phyloP scores from a whole-genome alignment of 257 asterid genomes.

The Paraleonurus japonicus region DNA sequence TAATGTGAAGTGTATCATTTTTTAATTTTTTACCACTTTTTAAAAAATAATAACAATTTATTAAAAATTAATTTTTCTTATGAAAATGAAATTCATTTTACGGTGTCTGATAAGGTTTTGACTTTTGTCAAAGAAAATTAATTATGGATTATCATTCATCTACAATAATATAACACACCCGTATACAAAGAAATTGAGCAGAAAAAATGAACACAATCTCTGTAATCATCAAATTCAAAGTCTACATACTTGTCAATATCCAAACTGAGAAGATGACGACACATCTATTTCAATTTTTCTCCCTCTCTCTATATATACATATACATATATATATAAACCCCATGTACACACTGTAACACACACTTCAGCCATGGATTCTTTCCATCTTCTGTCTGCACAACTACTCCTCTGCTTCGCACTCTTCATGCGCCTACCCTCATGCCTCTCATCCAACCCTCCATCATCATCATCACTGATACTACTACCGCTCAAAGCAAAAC shows the following conservation, averaged over 20 bases:
- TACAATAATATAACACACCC: too few relatives aligned
- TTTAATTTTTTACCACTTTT: too few relatives aligned
- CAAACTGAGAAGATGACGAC: background rate
- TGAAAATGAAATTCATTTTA: too few relatives aligned
- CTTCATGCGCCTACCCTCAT: conserved; percentile 25
- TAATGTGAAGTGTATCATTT: too few relatives aligned
- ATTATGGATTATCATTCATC: too few relatives aligned
- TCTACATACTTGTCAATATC: background rate
- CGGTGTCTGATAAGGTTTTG: too few relatives aligned
- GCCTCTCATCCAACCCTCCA: too few relatives aligned
- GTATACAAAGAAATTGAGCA: too few relatives aligned
- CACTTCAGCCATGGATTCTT: conserved; percentile 28
- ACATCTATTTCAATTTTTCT: background rate
- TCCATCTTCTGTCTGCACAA: background rate
- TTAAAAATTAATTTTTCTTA: too few relatives aligned
- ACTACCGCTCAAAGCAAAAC: conserved; percentile 45
- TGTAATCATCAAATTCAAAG: background rate
- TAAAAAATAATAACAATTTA: too few relatives aligned
- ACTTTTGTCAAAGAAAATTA: too few relatives aligned
- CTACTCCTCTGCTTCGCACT: conserved; percentile 27
- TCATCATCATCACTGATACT: conserved; percentile 32
- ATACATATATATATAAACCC: background rate
- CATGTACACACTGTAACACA: background rate
- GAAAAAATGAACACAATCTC: background rate
- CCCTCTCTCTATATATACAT: too few relatives aligned